These are phyloP conservation scores for Termitomyces sp. DNA, from an alignment of 768 basidiomycete genomes.

Conservation along the genomic window DNA sequence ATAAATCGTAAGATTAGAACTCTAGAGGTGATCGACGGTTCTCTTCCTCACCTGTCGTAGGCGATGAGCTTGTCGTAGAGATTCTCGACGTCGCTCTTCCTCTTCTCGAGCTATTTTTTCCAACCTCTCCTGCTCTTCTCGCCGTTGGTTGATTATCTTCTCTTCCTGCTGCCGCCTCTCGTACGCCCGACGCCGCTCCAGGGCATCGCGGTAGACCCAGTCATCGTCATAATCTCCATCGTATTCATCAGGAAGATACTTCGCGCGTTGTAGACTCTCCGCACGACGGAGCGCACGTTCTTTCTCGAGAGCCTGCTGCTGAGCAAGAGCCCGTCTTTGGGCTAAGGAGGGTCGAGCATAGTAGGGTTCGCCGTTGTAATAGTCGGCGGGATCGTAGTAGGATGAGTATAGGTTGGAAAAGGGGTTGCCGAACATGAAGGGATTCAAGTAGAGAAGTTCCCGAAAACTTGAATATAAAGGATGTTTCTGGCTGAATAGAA, in stretches of 20 bases:
- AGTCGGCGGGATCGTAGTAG: conserved; percentile 10
- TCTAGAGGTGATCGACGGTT: background rate
- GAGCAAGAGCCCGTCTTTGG: conserved; percentile 14
- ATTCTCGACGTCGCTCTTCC: conserved; percentile 8
- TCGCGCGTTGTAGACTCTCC: conserved; percentile 28
- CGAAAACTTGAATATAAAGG: background rate
- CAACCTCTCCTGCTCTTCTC: conserved; percentile 9
- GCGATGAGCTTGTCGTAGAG: conserved; percentile 7
- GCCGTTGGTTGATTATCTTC: conserved; percentile 3
- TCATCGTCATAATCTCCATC: conserved; percentile 29
- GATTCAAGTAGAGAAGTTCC: background rate
- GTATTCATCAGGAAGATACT: conserved; percentile 29
- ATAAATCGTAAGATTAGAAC: background rate
- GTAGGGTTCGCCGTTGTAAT: background rate
- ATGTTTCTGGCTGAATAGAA: background rate
- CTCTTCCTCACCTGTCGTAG: conserved; percentile 7
- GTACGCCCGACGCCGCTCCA: conserved; percentile 20
- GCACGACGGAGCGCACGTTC: conserved; percentile 19
- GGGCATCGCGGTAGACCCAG: conserved; percentile 27
- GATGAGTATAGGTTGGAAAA: conserved; percentile 15
- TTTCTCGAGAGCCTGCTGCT: conserved; percentile 13
- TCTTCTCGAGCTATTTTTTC: conserved; percentile 7
- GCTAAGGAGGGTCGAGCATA: conserved; percentile 5
- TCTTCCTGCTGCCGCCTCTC: conserved; percentile 21
- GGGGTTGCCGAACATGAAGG: conserved; percentile 21